These are phyloP conservation scores for Myotisia sp. DNA, from an alignment of 2,329 filamentous ascomycete genomes.

Conservation along the genomic window DNA sequence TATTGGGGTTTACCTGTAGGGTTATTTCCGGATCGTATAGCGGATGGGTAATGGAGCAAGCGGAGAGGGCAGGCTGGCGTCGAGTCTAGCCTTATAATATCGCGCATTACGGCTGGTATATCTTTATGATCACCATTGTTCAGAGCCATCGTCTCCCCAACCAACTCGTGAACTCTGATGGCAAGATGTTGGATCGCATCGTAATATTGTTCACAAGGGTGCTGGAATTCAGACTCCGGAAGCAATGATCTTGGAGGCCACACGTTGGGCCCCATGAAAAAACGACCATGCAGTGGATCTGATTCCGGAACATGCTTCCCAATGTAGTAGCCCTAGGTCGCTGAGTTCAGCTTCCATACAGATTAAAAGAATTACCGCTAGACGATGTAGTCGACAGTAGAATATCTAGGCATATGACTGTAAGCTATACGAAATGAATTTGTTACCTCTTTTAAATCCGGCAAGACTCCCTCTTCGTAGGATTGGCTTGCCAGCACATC, in stretches of 20 bases:
- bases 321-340: slow-evolving; percentile 1
- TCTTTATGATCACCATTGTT: neutral
- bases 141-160: neutral
- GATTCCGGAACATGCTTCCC: neutral
- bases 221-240: neutral
- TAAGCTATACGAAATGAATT: neutral
- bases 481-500: slow-evolving; percentile 5
- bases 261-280: slow-evolving; percentile 1
- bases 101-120: slow-evolving; percentile 2
- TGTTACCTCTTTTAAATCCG: slow-evolving; percentile 4
- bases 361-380: neutral
- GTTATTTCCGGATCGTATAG: neutral
- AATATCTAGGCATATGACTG: neutral
- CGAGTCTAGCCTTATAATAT: slow-evolving; percentile 2
- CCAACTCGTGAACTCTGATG: slow-evolving; percentile 1
- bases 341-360: neutral
- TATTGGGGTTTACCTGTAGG: slow-evolving; percentile 1
- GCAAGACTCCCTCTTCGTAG: slow-evolving; percentile 4
- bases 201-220: slow-evolving; percentile 2
- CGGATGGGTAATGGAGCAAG: slow-evolving; percentile 2
- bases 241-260: neutral
- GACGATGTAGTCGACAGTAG: neutral
- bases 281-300: slow-evolving; percentile 1
- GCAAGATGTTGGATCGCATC: slow-evolving; percentile 1
- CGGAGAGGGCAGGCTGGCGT: slow-evolving; percentile 3